Evolutionary conservation across 2,329 filamentous ascomycete genomes (phyloP), one percentile per base, ranked within the genome.

Genomic region (Aspergillus bombycis): DNA sequence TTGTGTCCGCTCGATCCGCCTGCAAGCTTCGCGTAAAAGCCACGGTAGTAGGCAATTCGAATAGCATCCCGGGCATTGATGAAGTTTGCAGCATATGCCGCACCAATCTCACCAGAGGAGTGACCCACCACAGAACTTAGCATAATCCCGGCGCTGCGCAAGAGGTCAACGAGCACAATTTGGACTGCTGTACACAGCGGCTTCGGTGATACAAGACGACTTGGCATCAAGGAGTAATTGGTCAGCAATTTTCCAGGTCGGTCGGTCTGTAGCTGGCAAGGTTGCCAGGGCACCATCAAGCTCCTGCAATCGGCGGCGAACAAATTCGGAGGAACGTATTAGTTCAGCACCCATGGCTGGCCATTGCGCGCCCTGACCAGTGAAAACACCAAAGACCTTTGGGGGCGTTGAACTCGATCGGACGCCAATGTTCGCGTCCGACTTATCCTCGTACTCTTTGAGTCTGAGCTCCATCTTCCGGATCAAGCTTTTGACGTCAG

Each of bases 21-120:
- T 19, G 66, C 70, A 19, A 69, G 59, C 1, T 62, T 60, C 26
- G 72, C 67, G 55, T 71, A 67, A 1, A 78, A 58, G 0, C 82
- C 81, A 4, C 82, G 77, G 60, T 79, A 79, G 67, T 81, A 84
- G 0, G 81, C 80, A 26, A 78, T 71, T 0, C 69, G 66, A 9
- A 84, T 80, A 5, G 82, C 81, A 14, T 80, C 78, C 12, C 19
- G 8, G 28, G 54, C 60, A 12, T 32, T 50, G 1, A 65, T 36
- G 7, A 62, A 58, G 43, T 43, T 43, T 12, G 63, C 63, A 11
- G 60, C 81, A 64, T 83, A 85, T 0, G 80, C 82, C 0, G 81
- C 81, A 2, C 68, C 81, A n/a, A 84, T 84, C 66, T 85, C 83
- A 12, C 83, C 83, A 0, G 78, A 80, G 0, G 81, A 83, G 68